Evolutionary conservation across 192 early-diverging fungal genomes (phyloP), one percentile per base, ranked within the genome.

Genomic region (Glomus cerebriforme): DNA sequence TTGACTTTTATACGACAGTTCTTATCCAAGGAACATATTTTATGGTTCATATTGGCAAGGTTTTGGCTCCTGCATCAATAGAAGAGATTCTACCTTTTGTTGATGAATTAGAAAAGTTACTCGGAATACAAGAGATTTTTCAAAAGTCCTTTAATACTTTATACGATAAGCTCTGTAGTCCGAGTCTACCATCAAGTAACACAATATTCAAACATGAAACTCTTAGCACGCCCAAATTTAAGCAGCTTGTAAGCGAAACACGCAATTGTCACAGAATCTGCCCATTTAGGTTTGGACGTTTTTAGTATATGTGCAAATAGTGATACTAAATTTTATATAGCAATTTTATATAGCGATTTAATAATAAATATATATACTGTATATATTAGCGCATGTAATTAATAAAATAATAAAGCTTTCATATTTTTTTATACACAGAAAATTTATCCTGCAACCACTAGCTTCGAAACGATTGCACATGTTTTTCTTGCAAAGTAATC

Each of bases 51-150:
- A 29, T 76, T 26, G 74, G 74, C 6, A 59, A 76, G 43, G 27
- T 76, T 4, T 1, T 19, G 26, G n/a, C 64, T 39, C 60, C 74
- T n/a, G 19, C 74, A 9, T 76, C 74, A 12, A 7, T 76, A 15
- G 64, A 43, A 63, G 74, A 76, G 9, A 43, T 76, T 34, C 29
- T 19, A 63, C 22, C 15, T 37, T 76, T 76, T 63, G 26, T 76
- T 43, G 39, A 64, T 76, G 34, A 76, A 7, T 63, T 76, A 45
- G 74, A 76, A 76, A 43, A 43, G 22, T 35, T 63, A 64, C 39
- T 76, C 29, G 17, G 7, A 62, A 31, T 76, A 76, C 37, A 22
- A 76, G n/a, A 63, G 31, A 43, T 76, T 76, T 76, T 76, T 76
- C 35, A 59, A 43, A 24, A 76, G 64, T 76, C 74, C 6, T 60